Evolutionary conservation across 208 protist genomes (phyloP).

Genomic region (Wallacemonas sp.): DNA sequence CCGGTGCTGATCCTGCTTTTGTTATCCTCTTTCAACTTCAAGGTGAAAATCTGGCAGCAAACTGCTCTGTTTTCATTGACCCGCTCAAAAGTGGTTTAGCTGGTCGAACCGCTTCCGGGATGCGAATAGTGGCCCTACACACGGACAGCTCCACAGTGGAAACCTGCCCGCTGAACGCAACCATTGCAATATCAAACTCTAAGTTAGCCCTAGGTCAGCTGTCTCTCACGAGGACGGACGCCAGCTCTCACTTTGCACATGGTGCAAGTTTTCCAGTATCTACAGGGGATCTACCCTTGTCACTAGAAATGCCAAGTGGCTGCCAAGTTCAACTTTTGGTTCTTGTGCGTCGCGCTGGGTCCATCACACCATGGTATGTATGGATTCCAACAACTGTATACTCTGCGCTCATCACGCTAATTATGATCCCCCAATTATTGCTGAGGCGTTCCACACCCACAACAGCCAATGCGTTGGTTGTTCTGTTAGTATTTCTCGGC

Average conservation of each 20-base stretch:
- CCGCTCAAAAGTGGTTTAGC: slow-evolving; percentile 24
- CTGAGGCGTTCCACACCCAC: slow-evolving; percentile 24
- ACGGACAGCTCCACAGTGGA: neutral
- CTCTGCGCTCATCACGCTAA: slow-evolving; percentile 25
- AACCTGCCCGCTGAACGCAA: neutral
- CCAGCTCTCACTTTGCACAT: slow-evolving; percentile 12
- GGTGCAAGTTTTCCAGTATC: slow-evolving; percentile 18
- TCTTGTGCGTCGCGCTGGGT: slow-evolving; percentile 37
- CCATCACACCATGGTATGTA: slow-evolving; percentile 52
- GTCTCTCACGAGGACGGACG: neutral
- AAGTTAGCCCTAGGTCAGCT: neutral
- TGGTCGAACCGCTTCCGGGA: neutral
- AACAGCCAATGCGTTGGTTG: slow-evolving; percentile 20
- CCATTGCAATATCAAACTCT: neutral
- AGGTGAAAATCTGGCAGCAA: neutral
- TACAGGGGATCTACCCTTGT: neutral
- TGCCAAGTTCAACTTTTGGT: slow-evolving; percentile 46
- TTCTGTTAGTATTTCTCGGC: slow-evolving; percentile 50
- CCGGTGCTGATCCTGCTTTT: slow-evolving; percentile 29
- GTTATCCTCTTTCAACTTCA: slow-evolving; percentile 47
- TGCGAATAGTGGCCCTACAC: slow-evolving; percentile 6
- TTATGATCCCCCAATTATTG: slow-evolving; percentile 26
- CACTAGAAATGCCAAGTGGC: slow-evolving; percentile 21
- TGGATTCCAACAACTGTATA: slow-evolving; percentile 68
- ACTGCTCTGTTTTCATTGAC: slow-evolving; percentile 30